Evolutionary conservation across 805 yeast species (phyloP), one percentile per base, ranked within the genome.

Genomic region (Candida silvicultrix): DNA sequence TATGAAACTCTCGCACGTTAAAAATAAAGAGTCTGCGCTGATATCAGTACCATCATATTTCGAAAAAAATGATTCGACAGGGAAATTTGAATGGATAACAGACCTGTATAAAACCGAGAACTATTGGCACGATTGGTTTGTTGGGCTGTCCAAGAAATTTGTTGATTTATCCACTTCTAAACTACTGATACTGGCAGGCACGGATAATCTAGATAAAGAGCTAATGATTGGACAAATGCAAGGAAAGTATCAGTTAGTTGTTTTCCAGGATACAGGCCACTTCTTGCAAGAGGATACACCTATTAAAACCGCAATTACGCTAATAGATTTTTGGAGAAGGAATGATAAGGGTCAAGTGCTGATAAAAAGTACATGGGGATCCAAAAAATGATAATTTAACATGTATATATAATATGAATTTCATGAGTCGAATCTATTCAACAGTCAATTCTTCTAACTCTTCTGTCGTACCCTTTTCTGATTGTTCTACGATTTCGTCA

Each of bases 171-270:
- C 76, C 0, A 68, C 81, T 1, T 81, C 90, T 0, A 85, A 89
- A 56, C 55, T 94, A 44, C 72, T 94, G 37, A 73, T 94, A 1
- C 66, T 95, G 15, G 95, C 98, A 0, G 96, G 96, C 3, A 85
- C 90, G 44, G 97, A 94, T 53, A 80, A 85, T 19, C 71, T 95
- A 28, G 99, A 94, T 65, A 89, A 84, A 51, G 77, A 77, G 35
- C 70, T 94, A 41, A 89, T 90, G 64, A 81, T 94, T 43, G 99
- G 97, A 1, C 99, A 95, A 65, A 94, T 94, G 99, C 98, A 90
- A 66, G 99, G 99, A 2, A 83, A 81, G 61, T 94, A 85, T 63
- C 99, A 95, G 65, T 73, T 94, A 37, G 81, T 87, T 14, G 94
- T 89, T 5, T 83, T 89, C 61, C 79, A 75, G 50, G 84, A 82